Conservation (phyloP, 2,329 filamentous ascomycete species). For the Penicillium crustosum region DNA sequence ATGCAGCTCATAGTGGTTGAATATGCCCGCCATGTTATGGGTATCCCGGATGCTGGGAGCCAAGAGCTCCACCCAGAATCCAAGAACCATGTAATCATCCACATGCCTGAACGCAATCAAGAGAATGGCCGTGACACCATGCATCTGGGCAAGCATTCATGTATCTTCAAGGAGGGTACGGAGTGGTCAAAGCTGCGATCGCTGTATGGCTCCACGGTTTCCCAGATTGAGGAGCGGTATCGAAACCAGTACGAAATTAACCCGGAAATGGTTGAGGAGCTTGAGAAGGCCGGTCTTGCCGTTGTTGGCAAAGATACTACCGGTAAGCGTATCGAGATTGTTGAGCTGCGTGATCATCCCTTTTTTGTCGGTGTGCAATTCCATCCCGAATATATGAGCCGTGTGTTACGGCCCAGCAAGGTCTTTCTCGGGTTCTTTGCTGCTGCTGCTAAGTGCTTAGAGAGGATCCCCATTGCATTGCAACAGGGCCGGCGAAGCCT, state of each 20-base stretch:
- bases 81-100: constrained; percentile 73
- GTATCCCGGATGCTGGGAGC: constrained; percentile 57
- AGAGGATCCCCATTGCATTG: constrained; percentile 34
- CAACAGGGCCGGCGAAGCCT: constrained; percentile 20
- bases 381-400: constrained; percentile 80
- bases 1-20: constrained; percentile 94
- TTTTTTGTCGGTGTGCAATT: constrained; percentile 86
- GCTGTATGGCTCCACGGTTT: constrained; percentile 62
- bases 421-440: constrained; percentile 85
- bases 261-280: constrained; percentile 67
- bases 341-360: constrained; percentile 79
- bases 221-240: constrained; percentile 69
- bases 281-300: constrained; percentile 67
- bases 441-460: constrained; percentile 68
- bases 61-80: constrained; percentile 57
- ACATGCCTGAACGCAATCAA: constrained; percentile 86
- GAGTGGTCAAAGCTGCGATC: constrained; percentile 77
- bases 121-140: constrained; percentile 68
- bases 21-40: constrained; percentile 73
- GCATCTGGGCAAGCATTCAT: constrained; percentile 74
- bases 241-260: constrained; percentile 91
- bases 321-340: constrained; percentile 76
- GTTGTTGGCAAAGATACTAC: constrained; percentile 80
- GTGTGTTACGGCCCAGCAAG: constrained; percentile 70
- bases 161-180: constrained; percentile 70